Percentiles rank a stretch among this genome's conserved stretches.
Evolutionary conservation across 2,329 filamentous ascomycete species (phyloP).

Genomic region (Pseudohalonectria lignicola): DNA sequence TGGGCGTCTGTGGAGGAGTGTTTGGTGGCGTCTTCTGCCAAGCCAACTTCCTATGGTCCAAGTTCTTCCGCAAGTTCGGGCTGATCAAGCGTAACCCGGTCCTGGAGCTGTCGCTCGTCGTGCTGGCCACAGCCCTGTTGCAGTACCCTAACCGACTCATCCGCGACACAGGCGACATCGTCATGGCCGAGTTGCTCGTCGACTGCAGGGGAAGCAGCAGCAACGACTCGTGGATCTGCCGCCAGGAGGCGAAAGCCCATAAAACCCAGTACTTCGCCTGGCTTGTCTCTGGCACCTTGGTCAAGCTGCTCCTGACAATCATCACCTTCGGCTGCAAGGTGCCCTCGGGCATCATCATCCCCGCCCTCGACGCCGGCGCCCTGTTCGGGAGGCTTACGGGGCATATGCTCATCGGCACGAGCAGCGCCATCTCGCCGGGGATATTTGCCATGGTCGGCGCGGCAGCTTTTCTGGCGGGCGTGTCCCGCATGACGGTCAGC

Average conservation of each 20-base stretch:
- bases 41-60: slow-evolving; percentile 45
- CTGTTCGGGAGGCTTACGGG: slow-evolving; percentile 34
- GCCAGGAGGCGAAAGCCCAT: slow-evolving; percentile 27
- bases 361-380: slow-evolving; percentile 44
- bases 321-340: slow-evolving; percentile 51
- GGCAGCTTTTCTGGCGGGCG: slow-evolving; percentile 46
- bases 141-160: slow-evolving; percentile 45
- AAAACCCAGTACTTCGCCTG: slow-evolving; percentile 31
- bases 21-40: slow-evolving; percentile 49
- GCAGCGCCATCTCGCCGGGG: slow-evolving; percentile 33
- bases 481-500: slow-evolving; percentile 46
- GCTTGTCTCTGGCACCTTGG: slow-evolving; percentile 38
- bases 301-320: slow-evolving; percentile 46
- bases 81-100: slow-evolving; percentile 45
- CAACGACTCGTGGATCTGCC: slow-evolving; percentile 33
- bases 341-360: slow-evolving; percentile 49
- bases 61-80: slow-evolving; percentile 36
- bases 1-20: slow-evolving; percentile 45
- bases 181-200: slow-evolving; percentile 44
- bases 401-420: slow-evolving; percentile 14
- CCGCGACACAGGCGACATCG: slow-evolving; percentile 40
- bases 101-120: slow-evolving; percentile 42
- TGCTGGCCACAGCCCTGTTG: slow-evolving; percentile 37
- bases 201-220: slow-evolving; percentile 26
- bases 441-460: slow-evolving; percentile 52